These are phyloP conservation scores for Xylariaceae sp. DNA, from an alignment of 2,329 filamentous ascomycete genomes.

Conservation along the genomic window DNA sequence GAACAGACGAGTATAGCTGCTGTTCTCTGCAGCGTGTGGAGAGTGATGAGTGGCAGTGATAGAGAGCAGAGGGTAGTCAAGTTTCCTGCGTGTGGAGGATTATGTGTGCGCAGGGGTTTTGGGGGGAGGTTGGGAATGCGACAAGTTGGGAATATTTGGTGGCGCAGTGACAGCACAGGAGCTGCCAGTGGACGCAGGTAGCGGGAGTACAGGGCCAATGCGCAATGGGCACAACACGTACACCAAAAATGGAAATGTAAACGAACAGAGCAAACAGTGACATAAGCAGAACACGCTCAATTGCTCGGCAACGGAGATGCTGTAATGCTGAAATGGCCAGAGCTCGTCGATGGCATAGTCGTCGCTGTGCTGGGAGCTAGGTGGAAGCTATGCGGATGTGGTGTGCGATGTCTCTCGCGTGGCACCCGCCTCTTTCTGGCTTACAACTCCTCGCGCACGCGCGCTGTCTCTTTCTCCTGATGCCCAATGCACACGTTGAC, in stretches of 20 bases:
- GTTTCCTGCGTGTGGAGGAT: constrained; percentile 3
- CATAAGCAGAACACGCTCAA: no score
- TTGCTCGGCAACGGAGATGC: no score
- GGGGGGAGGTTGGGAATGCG: constrained; percentile 19
- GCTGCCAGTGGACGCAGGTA: constrained; percentile 5
- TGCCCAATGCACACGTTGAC: constrained; percentile 13
- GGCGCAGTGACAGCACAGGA: constrained; percentile 16
- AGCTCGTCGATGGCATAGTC: no score
- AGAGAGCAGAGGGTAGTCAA: not conserved
- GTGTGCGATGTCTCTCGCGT: no score
- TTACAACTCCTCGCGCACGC: constrained; percentile 1
- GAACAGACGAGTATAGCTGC: not conserved
- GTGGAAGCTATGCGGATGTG: no score
- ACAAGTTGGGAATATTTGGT: constrained; percentile 19
- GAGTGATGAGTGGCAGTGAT: constrained; percentile 1
- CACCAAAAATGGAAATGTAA: no score
- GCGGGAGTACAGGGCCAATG: not conserved
- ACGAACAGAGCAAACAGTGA: no score
- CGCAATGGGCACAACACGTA: not conserved
- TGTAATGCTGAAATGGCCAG: no score
- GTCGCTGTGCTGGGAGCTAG: no score
- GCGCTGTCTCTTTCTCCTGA: not conserved
- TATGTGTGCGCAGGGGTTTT: not conserved
- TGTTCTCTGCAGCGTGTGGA: not conserved
- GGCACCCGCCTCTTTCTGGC: not conserved